Percentiles rank a stretch among this genome's conserved stretches.
phyloP scores from a whole-genome alignment of 805 yeast genomes.

The Monosporozyma siamensis region DNA sequence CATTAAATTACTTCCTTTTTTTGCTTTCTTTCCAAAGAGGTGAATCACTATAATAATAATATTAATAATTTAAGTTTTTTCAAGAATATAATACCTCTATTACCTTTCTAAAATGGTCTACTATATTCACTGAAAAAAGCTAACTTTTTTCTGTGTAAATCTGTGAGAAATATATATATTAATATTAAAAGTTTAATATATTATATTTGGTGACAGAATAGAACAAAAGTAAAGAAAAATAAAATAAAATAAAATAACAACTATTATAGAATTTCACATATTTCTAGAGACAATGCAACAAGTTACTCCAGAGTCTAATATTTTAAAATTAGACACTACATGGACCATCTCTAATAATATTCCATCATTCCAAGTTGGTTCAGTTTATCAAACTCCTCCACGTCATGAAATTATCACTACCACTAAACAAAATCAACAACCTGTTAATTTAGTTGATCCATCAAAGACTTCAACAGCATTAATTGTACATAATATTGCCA shows the following conservation, averaged over 20 bases:
- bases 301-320: constrained; percentile 5
- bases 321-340: background rate
- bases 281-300: constrained; percentile 3
- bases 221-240: background rate
- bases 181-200: too few species aligned
- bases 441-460: background rate
- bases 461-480: background rate
- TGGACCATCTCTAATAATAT: background rate
- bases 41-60: too few species aligned
- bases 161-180: background rate
- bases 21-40: too few species aligned
- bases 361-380: background rate
- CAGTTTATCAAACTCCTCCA: constrained; percentile 14
- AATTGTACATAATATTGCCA: constrained; percentile 9
- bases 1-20: too few species aligned
- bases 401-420: too few species aligned
- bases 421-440: background rate
- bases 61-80: background rate
- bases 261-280: too few species aligned
- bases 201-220: background rate
- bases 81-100: too few species aligned
- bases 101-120: background rate
- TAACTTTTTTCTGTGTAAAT: background rate
- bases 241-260: too few species aligned
- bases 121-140: background rate